Percentiles rank a stretch among this genome's conserved stretches.
Conservation (phyloP, 257 asterid species). For the Solanum clarkiae region DNA sequence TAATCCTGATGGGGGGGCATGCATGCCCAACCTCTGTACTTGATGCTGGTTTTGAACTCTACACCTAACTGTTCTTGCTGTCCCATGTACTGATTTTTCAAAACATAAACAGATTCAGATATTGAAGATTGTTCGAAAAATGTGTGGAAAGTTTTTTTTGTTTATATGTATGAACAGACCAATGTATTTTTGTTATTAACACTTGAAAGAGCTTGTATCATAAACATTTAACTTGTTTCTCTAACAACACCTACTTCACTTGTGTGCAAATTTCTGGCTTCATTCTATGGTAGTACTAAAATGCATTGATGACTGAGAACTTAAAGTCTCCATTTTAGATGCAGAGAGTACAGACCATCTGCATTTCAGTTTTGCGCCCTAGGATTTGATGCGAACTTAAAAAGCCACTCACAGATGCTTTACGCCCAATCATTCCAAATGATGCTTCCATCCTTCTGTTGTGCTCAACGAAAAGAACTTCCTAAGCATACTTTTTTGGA, state of each 20-base stretch:
- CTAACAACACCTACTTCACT: neutral
- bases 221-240: neutral
- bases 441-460: too few species aligned
- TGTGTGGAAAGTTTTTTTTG: neutral
- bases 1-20: slow-evolving; percentile 5
- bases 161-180: neutral
- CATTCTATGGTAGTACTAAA: neutral
- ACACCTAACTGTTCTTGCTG: neutral
- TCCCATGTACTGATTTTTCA: neutral
- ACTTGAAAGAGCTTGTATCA: neutral
- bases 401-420: too few species aligned
- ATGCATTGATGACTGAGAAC: neutral
- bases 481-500: too few species aligned
- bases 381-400: too few species aligned
- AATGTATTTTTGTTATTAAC: neutral
- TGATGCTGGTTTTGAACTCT: neutral
- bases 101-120: neutral
- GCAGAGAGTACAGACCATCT: neutral
- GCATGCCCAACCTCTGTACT: slow-evolving; percentile 9
- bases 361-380: neutral
- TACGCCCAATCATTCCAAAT: too few species aligned
- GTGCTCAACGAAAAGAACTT: too few species aligned
- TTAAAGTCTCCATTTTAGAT: neutral
- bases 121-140: neutral
- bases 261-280: neutral